Base-by-base conservation (phyloP, 371 early-diverging fungal genomes). In the Actinomucor elegans region DNA sequence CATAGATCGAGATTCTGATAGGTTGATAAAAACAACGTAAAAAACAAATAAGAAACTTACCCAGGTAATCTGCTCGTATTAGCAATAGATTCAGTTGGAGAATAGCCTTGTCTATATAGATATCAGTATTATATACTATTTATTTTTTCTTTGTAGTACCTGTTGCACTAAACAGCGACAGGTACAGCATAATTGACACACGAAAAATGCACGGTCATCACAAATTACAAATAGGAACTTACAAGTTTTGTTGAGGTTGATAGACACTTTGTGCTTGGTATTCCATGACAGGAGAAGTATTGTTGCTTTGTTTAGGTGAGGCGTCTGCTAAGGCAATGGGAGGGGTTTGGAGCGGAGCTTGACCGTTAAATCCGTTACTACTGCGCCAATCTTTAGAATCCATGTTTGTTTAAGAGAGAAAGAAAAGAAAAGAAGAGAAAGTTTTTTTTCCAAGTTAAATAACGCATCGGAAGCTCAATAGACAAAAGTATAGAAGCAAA, bases 101-200 rank as follows among this genome's bases (percentile, higher is more conserved):
- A 12, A 34, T 42, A 42, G 42, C 6, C 21, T 11, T 21, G 38
- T 21, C 38, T 38, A 38, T 21, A 38, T n/a, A n/a, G n/a, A n/a
- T n/a, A n/a, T n/a, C n/a, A n/a, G n/a, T n/a, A n/a, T n/a, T n/a
- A n/a, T n/a, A n/a, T n/a, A n/a, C n/a, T n/a, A n/a, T n/a, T n/a
- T n/a, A 21, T 37, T 38, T 29, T 38, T 37, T 42, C 26, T 52
- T 33, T 47, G 59, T 59, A 38, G 48, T 47, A 59, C 59, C 53
- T 43, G 59, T 59, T 52, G 47, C 52, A 59, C 59, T 52, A 59
- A 59, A 52, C 48, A 59, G 52, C 53, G 53, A 59, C 53, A 52
- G 59, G 57, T 57, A 57, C 57, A 52, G 57, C 57, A 57, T 57
- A 50, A 46, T 31, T 48, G 48, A 48, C 48, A 48, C 18, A 20